phyloP scores from a whole-genome alignment of 202 grass and related monocot species.

The Zoysia matrella region DNA sequence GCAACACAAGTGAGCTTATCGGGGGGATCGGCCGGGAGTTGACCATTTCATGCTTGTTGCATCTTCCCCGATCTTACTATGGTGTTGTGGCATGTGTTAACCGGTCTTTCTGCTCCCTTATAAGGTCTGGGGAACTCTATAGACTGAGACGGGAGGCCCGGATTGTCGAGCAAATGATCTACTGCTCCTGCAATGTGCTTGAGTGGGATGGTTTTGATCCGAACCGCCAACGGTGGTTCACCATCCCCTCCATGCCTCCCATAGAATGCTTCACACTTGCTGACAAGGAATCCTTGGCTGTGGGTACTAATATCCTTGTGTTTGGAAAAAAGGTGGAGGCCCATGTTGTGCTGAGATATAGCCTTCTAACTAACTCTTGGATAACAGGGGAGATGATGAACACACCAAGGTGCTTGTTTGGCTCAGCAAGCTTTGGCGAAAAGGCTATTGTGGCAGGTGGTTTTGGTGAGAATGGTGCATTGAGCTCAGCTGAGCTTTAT shows the following conservation, averaged over 20 bases:
- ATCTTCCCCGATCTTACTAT: conserved; percentile 44
- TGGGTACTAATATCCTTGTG: too few species aligned
- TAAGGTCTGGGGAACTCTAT: conserved; percentile 50
- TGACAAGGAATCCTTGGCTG: too few species aligned
- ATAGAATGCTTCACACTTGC: too few species aligned
- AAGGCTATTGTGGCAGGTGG: conserved; percentile 63
- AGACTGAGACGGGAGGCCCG: conserved; percentile 41
- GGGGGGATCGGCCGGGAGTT: conserved; percentile 44
- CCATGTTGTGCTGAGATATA: conserved; percentile 40
- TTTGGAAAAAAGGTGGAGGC: too few species aligned
- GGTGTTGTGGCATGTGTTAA: conserved; percentile 37
- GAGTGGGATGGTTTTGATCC: too few species aligned
- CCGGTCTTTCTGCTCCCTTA: conserved; percentile 42
- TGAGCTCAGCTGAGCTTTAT: conserved; percentile 59
- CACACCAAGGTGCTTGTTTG: conserved; percentile 59
- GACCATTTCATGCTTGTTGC: conserved; percentile 53
- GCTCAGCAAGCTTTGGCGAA: conserved; percentile 52
- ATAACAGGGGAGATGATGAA: conserved; percentile 50
- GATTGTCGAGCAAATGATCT: conserved; percentile 54
- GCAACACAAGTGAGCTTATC: conserved; percentile 48
- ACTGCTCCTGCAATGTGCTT: too few species aligned
- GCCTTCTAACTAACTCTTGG: conserved; percentile 55
- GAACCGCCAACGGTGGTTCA: too few species aligned
- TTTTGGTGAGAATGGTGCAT: conserved; percentile 38
- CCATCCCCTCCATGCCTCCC: too few species aligned